Evolutionary conservation across 2,329 filamentous ascomycete genomes (phyloP), one percentile per base, ranked within the genome.

Genomic region (Chalara sp.): DNA sequence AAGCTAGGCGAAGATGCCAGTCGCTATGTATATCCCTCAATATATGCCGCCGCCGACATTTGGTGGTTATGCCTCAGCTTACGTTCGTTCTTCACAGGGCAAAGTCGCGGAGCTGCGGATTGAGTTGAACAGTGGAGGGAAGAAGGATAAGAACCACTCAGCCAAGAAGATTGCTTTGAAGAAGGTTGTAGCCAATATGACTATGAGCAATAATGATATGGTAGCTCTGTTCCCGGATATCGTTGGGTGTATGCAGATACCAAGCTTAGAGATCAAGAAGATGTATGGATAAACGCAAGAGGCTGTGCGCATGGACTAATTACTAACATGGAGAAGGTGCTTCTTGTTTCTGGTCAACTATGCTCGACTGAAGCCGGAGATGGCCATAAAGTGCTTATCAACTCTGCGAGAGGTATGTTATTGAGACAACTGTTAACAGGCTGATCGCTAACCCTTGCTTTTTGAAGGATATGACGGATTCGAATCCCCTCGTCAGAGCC

Each of bases 191-290:
- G 93, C 93, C 68, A 99, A 99, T 68, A 99, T 99, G 93, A 99
- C 93, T 58, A 99, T 99, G 93, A 97, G 92, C 80, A 99, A 99
- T 73, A 99, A 97, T 66, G 93, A 99, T 70, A 99, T 99, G 93
- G 87, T 97, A 50, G 90, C 89, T 39, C 76, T 99, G 48, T 99
- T 99, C 62, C 90, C 92, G 13, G 93, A 99, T 67, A 87, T 99
- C 53, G 88, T 99, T 61, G 84, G 78, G 56, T 97, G 92, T 76
- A 99, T 99, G 93, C 83, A 88, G 61, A 88, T 99, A 56, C 86
- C 85, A 48, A 95, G 87, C 63, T 74, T 99, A 68, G 93, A 99
- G 72, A 96, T 99, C 72, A 99, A 99, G 80, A 99, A 99, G 78
- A 99, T 99, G 93, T 96, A 75, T 60, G 81, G 67, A 44, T 32